Percentiles rank a stretch among this genome's conserved stretches.
Conservation (phyloP, 106 monocot genomes). For the Dendrobium huoshanense region DNA sequence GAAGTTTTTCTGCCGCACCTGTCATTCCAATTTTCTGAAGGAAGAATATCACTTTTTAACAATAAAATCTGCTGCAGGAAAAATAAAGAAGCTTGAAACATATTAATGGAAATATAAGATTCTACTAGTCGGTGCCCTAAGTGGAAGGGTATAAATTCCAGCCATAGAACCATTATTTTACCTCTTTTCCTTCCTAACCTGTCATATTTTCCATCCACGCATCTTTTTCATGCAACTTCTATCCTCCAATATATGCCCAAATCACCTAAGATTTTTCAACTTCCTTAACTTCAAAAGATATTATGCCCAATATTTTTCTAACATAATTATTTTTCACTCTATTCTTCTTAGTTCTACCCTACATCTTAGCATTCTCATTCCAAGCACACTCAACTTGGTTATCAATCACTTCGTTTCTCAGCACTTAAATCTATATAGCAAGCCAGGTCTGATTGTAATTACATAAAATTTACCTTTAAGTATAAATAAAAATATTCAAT, state of each 20-base stretch:
- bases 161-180: not conserved
- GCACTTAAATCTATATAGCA: not conserved
- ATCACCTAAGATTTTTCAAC: not conserved
- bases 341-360: not conserved
- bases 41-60: not conserved
- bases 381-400: not conserved
- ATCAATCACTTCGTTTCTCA: not conserved
- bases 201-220: not conserved
- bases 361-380: not conserved
- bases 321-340: not conserved
- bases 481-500: not conserved
- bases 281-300: not conserved
- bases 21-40: slow-evolving; percentile 41
- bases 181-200: not conserved
- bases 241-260: not conserved
- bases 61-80: not conserved
- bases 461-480: not conserved
- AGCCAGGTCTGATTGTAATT: not conserved
- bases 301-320: not conserved
- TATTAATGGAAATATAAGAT: not conserved
- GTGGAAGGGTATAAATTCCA: not conserved
- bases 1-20: slow-evolving; percentile 64
- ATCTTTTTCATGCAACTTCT: not conserved
- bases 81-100: not conserved
- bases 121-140: not conserved